Conservation (phyloP, 345 rosid genomes). For the Eutrema yunnanense region DNA sequence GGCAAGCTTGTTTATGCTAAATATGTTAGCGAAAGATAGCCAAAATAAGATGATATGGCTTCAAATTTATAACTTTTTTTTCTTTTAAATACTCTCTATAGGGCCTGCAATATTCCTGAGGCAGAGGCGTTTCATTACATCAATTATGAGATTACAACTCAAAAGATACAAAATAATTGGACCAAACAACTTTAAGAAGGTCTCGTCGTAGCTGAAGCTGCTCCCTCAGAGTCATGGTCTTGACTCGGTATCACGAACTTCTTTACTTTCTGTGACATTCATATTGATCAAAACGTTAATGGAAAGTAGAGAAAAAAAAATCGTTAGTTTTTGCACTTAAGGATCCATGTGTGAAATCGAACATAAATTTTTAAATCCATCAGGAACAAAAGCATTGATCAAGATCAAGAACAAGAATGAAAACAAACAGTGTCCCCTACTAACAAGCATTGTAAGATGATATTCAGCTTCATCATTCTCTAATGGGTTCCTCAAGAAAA, state of each 20-base stretch:
- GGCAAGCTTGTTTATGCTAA: neutral
- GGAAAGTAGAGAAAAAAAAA: neutral
- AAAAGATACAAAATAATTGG: neutral
- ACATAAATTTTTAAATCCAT: neutral
- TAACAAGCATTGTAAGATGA: neutral
- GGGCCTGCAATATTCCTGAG: neutral
- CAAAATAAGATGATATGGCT: neutral
- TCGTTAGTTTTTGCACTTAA: neutral
- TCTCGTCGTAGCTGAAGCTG: slow-evolving; percentile 34
- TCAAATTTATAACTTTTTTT: neutral
- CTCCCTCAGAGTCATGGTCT: slow-evolving; percentile 25
- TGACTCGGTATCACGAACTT: slow-evolving; percentile 51
- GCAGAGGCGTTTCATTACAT: neutral
- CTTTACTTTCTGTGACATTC: slow-evolving; percentile 52
- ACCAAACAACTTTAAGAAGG: slow-evolving; percentile 22
- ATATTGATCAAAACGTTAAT: neutral
- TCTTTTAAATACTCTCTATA: neutral
- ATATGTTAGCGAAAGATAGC: neutral
- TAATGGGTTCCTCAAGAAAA: neutral
- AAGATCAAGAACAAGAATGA: neutral
- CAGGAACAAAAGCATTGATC: neutral
- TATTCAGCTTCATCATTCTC: neutral
- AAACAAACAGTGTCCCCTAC: neutral
- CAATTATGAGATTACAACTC: neutral
- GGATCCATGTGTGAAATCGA: neutral